Conservation (phyloP, 805 yeast species). For the Monosporozyma yasuniensis region DNA sequence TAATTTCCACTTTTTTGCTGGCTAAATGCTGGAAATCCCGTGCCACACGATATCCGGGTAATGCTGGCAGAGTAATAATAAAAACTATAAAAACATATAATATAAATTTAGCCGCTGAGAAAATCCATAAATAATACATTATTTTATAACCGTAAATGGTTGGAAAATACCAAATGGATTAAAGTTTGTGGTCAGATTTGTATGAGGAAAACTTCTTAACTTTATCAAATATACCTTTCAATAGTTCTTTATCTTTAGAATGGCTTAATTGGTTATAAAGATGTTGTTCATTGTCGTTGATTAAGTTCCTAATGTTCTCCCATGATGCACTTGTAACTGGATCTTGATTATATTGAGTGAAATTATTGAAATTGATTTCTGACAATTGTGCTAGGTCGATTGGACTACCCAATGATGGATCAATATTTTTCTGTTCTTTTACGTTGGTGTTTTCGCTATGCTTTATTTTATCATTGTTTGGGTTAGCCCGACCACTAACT, state of each 20-base stretch:
- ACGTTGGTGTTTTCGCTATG: too few species aligned
- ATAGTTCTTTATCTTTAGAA: neutral
- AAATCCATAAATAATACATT: neutral
- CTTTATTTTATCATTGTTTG: too few species aligned
- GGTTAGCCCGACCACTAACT: neutral
- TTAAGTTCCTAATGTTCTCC: neutral
- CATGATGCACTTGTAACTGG: neutral
- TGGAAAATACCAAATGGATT: neutral
- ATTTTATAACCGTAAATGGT: too few species aligned
- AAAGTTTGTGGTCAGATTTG: neutral
- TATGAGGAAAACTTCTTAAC: neutral
- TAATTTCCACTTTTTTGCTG: neutral
- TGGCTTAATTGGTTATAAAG: neutral
- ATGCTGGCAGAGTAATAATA: neutral
- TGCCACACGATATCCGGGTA: neutral
- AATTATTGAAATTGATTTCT: neutral
- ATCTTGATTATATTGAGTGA: neutral
- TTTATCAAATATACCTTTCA: neutral
- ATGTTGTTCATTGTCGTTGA: neutral
- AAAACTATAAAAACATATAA: neutral
- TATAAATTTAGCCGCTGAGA: neutral
- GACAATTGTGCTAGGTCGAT: neutral
- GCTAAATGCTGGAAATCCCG: neutral
- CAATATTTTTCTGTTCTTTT: neutral
- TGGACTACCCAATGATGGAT: neutral